Conservation (phyloP, 768 basidiomycete genomes). For the Suillus weaverae region DNA sequence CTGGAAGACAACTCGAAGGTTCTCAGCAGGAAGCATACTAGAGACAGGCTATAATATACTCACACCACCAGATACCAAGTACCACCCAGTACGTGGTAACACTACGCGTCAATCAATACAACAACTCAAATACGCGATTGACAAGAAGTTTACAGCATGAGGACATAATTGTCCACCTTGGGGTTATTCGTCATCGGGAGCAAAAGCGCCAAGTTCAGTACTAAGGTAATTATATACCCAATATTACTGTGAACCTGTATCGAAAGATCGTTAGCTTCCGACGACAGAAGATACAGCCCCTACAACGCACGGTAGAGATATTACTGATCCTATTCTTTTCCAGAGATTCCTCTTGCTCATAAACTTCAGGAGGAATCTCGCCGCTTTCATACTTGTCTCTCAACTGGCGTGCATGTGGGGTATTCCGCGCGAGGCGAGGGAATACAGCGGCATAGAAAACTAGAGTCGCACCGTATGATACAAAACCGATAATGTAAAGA, state of each 20-base stretch:
- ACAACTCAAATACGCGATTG: not conserved
- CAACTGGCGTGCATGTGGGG: constrained; percentile 56
- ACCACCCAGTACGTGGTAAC: constrained; percentile 78
- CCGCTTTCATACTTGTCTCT: constrained; percentile 58
- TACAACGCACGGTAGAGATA: constrained; percentile 64
- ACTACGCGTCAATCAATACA: constrained; percentile 32
- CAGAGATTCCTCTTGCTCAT: constrained; percentile 72
- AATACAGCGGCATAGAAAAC: constrained; percentile 81
- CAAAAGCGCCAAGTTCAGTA: constrained; percentile 69
- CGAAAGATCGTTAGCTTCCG: not conserved
- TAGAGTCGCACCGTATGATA: constrained; percentile 76
- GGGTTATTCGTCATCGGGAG: constrained; percentile 56
- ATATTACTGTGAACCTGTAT: constrained; percentile 71
- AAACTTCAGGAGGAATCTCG: constrained; percentile 58
- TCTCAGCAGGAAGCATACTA: not conserved
- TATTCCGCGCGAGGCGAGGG: constrained; percentile 81
- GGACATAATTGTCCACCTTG: constrained; percentile 70
- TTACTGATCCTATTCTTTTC: constrained; percentile 87
- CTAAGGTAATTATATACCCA: constrained; percentile 66
- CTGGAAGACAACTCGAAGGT: constrained; percentile 69
- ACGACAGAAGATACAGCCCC: not conserved
- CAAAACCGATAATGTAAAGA: constrained; percentile 77
- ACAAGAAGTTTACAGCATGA: constrained; percentile 58
- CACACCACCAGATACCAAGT: constrained; percentile 87
- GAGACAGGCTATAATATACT: constrained; percentile 21